phyloP scores from a whole-genome alignment of 768 basidiomycete species.

The Cyclocybe cylindracea region DNA sequence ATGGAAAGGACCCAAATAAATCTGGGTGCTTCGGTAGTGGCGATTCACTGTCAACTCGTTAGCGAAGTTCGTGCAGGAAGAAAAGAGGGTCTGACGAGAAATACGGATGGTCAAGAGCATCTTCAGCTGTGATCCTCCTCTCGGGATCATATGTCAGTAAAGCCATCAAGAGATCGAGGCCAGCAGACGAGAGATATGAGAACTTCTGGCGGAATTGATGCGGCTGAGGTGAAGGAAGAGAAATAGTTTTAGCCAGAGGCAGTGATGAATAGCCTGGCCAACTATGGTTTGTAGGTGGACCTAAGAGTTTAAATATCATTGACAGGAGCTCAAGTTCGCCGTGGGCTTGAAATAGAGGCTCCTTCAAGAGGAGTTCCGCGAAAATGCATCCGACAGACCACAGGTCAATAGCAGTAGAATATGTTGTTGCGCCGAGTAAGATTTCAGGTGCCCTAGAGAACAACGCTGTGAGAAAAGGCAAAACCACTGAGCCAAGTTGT shows the following conservation, averaged over 20 bases:
- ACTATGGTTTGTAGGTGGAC: slow-evolving; percentile 81
- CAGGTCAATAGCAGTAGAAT: slow-evolving; percentile 95
- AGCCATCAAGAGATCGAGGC: slow-evolving; percentile 80
- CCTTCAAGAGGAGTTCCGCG: slow-evolving; percentile 91
- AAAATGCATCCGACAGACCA: slow-evolving; percentile 99
- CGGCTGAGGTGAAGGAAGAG: slow-evolving; percentile 71
- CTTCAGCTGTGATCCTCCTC: slow-evolving; percentile 82
- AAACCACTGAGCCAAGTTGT: not conserved
- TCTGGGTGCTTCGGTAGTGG: slow-evolving; percentile 96
- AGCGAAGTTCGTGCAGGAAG: not conserved
- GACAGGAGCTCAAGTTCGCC: slow-evolving; percentile 89
- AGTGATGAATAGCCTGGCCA: slow-evolving; percentile 87
- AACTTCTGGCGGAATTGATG: slow-evolving; percentile 85
- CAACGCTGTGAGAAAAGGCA: slow-evolving; percentile 5
- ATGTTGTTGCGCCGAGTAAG: slow-evolving; percentile 87
- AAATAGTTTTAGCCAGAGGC: slow-evolving; percentile 80
- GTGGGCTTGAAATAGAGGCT: slow-evolving; percentile 97
- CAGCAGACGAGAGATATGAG: slow-evolving; percentile 78
- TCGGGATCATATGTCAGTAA: slow-evolving; percentile 90
- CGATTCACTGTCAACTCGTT: slow-evolving; percentile 63
- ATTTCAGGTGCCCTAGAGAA: slow-evolving; percentile 86
- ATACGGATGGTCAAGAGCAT: slow-evolving; percentile 89
- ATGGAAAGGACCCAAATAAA: slow-evolving; percentile 94
- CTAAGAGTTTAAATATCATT: slow-evolving; percentile 94
- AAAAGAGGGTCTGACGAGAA: slow-evolving; percentile 61